These are phyloP conservation scores for Salix arbutifolia DNA, from an alignment of 345 rosid species.

Conservation along the genomic window DNA sequence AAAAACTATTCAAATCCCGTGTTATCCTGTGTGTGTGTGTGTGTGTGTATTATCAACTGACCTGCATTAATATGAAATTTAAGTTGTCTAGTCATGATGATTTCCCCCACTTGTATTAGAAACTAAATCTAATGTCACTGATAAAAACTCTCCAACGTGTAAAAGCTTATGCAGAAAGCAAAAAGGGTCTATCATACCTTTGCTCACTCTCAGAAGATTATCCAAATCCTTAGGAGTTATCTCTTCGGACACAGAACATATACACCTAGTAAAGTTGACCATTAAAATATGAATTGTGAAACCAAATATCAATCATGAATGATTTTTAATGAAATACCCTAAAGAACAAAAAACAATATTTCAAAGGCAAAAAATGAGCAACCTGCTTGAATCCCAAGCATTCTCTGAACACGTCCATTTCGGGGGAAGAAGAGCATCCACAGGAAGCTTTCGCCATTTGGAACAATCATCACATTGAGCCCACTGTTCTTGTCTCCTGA, in stretches of 20 bases:
- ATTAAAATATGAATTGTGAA: not conserved
- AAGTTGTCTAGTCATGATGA: not conserved
- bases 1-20: not conserved
- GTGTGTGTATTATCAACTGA: not conserved
- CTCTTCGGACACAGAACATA: slow-evolving; percentile 66
- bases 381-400: slow-evolving; percentile 72
- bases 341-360: not conserved
- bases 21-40: not conserved
- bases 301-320: not conserved
- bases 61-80: not conserved
- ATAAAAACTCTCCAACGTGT: not conserved
- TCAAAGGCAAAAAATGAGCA: not conserved
- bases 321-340: not conserved
- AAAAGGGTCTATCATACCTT: slow-evolving; percentile 40
- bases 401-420: slow-evolving; percentile 76
- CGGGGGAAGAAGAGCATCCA: slow-evolving; percentile 64
- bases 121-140: not conserved
- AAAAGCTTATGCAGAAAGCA: slow-evolving; percentile 8
- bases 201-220: slow-evolving; percentile 41
- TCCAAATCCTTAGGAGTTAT: slow-evolving; percentile 58
- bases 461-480: slow-evolving; percentile 80
- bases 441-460: slow-evolving; percentile 79
- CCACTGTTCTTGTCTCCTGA: slow-evolving; percentile 77
- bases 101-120: not conserved
- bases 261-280: slow-evolving; percentile 41